Evolutionary conservation across 192 early-diverging fungal genomes (phyloP).

Genomic region (Backusella psychrophila): DNA sequence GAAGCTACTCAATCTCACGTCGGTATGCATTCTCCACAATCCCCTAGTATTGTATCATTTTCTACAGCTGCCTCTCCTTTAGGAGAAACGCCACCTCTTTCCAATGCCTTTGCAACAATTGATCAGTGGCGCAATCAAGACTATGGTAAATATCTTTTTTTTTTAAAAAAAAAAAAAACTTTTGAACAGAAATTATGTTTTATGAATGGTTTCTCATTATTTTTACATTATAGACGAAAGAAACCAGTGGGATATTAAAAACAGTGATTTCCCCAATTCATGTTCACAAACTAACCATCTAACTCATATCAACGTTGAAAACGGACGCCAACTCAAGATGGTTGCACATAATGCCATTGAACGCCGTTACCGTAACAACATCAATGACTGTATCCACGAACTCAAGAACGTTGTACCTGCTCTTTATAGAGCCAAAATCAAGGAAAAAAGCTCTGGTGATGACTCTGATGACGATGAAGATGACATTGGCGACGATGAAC

Average conservation of each 20-base stretch:
- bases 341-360: constrained; percentile 94
- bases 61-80: neutral
- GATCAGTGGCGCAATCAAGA: neutral
- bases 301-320: neutral
- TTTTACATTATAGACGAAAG: neutral
- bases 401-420: constrained; percentile 83
- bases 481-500: constrained; percentile 44
- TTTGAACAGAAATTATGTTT: no score
- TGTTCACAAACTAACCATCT: neutral
- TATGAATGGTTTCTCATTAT: neutral
- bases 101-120: neutral
- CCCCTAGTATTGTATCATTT: neutral
- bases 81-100: neutral
- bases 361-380: constrained; percentile 90
- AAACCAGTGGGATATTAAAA: neutral
- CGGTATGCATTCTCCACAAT: neutral
- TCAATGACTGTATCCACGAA: constrained; percentile 90
- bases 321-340: constrained; percentile 64
- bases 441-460: constrained; percentile 42
- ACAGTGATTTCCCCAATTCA: neutral
- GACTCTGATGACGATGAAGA: constrained; percentile 31
- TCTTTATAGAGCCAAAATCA: constrained; percentile 52
- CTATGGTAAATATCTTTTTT: neutral
- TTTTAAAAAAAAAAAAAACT: neutral
- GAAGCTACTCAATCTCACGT: neutral